These are phyloP conservation scores for Coccomyxa sp. DNA, from an alignment of 139 green algal species.

Conservation along the genomic window DNA sequence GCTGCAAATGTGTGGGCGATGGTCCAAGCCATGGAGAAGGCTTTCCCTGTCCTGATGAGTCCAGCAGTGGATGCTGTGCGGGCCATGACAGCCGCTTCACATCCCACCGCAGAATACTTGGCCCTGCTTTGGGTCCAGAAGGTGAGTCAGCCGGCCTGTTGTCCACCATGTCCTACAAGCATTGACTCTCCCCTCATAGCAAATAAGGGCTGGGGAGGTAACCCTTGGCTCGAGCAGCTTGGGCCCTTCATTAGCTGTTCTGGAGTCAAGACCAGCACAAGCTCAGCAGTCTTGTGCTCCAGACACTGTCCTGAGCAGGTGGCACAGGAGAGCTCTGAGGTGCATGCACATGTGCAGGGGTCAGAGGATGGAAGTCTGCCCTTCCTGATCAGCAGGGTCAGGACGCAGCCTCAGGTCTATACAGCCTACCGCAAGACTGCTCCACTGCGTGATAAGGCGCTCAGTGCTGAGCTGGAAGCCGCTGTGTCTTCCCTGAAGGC, in stretches of 20 bases:
- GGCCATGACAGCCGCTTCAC: background rate
- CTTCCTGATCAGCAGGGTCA: background rate
- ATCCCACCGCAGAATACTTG: too few relatives aligned
- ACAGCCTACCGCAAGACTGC: background rate
- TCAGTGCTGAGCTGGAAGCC: background rate
- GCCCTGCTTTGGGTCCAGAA: background rate
- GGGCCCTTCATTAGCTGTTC: too few relatives aligned
- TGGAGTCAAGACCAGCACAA: too few relatives aligned
- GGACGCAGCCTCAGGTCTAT: background rate
- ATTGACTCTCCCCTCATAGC: background rate
- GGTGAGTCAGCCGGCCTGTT: too few relatives aligned
- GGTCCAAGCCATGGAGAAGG: background rate
- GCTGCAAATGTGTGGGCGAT: background rate
- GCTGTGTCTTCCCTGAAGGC: background rate
- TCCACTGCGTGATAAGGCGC: background rate
- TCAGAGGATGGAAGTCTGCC: background rate
- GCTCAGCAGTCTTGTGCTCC: background rate
- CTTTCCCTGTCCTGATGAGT: background rate
- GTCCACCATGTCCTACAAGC: background rate
- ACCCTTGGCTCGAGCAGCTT: too few relatives aligned
- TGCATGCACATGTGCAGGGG: background rate
- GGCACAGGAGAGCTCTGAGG: background rate
- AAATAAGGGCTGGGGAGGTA: background rate
- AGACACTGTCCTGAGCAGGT: background rate
- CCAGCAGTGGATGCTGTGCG: background rate